Conservation (phyloP, 768 basidiomycete species). For the Lactifluus pinguis region DNA sequence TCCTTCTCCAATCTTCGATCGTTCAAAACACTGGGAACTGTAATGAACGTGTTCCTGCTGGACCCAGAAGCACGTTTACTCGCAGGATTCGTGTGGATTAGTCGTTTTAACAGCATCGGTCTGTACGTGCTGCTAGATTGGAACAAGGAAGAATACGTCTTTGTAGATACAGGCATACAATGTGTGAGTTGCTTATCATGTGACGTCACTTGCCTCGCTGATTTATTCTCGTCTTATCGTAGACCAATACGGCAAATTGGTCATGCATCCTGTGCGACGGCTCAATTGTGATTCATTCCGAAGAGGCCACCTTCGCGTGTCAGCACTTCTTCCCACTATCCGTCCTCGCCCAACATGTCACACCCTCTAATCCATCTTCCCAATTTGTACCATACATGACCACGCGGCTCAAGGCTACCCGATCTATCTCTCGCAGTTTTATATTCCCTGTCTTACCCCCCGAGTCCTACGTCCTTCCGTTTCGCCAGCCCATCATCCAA, state of each 20-base stretch:
- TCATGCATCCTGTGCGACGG: slow-evolving; percentile 60
- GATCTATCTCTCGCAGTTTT: slow-evolving; percentile 21
- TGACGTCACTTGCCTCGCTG: not conserved
- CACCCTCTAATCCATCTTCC: slow-evolving; percentile 14
- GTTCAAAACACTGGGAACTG: slow-evolving; percentile 56
- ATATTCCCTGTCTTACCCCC: slow-evolving; percentile 18
- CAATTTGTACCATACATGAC: slow-evolving; percentile 22
- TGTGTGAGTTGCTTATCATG: slow-evolving; percentile 43
- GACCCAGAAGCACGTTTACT: slow-evolving; percentile 55
- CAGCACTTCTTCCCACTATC: slow-evolving; percentile 60
- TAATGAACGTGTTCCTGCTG: slow-evolving; percentile 71
- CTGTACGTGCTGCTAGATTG: slow-evolving; percentile 60
- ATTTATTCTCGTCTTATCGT: not conserved
- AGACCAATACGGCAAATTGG: slow-evolving; percentile 68
- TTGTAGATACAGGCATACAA: slow-evolving; percentile 64
- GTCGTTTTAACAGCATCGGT: slow-evolving; percentile 46
- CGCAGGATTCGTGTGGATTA: slow-evolving; percentile 64
- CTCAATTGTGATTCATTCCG: slow-evolving; percentile 66
- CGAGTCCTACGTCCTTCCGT: slow-evolving; percentile 11
- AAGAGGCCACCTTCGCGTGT: slow-evolving; percentile 54
- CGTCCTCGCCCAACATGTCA: slow-evolving; percentile 26
- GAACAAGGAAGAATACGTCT: slow-evolving; percentile 56
- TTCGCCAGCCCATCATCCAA: slow-evolving; percentile 13
- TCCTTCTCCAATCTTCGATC: slow-evolving; percentile 48
- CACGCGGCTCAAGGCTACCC: slow-evolving; percentile 19